Conservation (phyloP, 2,329 filamentous ascomycete species). For the Aspergillus sojae region DNA sequence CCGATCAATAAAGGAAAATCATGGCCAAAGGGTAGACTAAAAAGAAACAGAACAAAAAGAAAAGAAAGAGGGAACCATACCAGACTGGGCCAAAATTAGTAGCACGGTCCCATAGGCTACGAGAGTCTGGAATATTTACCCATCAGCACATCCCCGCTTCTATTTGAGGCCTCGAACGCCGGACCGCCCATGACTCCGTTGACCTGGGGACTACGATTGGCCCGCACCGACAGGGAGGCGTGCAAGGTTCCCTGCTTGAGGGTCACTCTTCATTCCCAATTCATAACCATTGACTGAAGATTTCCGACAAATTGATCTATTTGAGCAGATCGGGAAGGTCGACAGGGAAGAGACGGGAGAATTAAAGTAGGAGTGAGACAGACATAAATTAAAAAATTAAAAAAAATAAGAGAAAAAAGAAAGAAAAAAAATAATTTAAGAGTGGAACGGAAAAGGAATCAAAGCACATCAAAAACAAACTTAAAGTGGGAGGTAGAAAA, state of each 20-base stretch:
- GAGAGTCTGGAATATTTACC: constrained; percentile 15
- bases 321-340: background rate
- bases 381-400: background rate
- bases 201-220: constrained; percentile 16
- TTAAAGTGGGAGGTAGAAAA: background rate
- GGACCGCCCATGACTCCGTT: constrained; percentile 6
- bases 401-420: background rate
- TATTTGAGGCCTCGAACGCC: constrained; percentile 27
- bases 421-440: background rate
- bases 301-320: background rate
- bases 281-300: constrained; percentile 16
- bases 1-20: background rate
- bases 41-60: background rate
- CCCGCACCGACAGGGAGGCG: constrained; percentile 14
- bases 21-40: background rate
- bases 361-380: background rate
- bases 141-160: constrained; percentile 23
- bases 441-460: background rate
- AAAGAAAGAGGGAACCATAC: constrained; percentile 9
- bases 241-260: constrained; percentile 18
- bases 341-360: background rate
- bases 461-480: constrained; percentile 4
- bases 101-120: constrained; percentile 14
- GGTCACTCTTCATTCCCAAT: constrained; percentile 13
- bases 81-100: constrained; percentile 23